phyloP scores from a whole-genome alignment of 164 flowering plant genomes.

The Vitis rupestris region DNA sequence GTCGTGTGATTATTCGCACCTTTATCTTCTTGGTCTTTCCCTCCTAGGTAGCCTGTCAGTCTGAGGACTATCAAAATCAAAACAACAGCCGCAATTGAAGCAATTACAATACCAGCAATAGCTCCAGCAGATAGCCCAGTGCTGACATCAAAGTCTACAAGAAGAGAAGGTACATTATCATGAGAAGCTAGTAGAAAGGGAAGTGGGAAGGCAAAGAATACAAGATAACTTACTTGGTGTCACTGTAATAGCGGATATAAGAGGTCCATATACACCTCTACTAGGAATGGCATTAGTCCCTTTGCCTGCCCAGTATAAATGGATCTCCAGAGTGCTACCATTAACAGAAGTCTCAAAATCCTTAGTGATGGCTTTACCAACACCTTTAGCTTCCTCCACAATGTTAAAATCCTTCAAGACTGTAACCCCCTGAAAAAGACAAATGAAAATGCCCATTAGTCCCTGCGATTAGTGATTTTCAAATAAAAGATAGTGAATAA shows the following conservation, averaged over 20 bases:
- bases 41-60: constrained; percentile 43
- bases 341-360: constrained; percentile 33
- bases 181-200: not conserved
- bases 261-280: constrained; percentile 81
- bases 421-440: constrained; percentile 17
- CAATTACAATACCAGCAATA: constrained; percentile 64
- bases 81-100: constrained; percentile 31
- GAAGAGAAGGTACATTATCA: constrained; percentile 1
- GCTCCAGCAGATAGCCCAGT: constrained; percentile 59
- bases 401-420: constrained; percentile 57
- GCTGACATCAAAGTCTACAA: constrained; percentile 54
- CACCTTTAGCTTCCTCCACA: constrained; percentile 55
- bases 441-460: not conserved
- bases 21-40: constrained; percentile 47
- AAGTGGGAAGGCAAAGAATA: not conserved
- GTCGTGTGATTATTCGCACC: constrained; percentile 31
- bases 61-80: constrained; percentile 43
- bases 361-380: constrained; percentile 30
- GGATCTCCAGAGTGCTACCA: constrained; percentile 66
- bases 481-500: not conserved
- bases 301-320: constrained; percentile 83
- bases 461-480: not conserved
- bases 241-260: constrained; percentile 73
- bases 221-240: constrained; percentile 64
- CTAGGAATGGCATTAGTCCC: constrained; percentile 70